phyloP scores from a whole-genome alignment of 2,329 filamentous ascomycete genomes.

The Tolypocladium tropicale region DNA sequence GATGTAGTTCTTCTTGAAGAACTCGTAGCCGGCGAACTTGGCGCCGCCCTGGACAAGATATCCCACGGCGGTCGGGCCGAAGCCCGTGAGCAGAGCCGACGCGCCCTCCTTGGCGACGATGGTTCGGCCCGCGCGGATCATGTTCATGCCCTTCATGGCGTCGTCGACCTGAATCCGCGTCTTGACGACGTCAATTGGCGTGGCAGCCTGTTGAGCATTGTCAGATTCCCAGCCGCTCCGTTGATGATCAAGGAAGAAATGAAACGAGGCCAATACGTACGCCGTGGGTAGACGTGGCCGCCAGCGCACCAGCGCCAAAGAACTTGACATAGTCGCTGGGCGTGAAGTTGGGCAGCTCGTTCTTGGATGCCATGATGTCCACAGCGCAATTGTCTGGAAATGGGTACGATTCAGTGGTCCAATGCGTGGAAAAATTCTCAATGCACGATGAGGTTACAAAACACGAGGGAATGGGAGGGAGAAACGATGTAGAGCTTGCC shows the following conservation, averaged over 20 bases:
- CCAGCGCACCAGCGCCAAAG: slow-evolving; percentile 41
- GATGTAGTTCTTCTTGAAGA: slow-evolving; percentile 87
- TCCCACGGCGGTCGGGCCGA: slow-evolving; percentile 75
- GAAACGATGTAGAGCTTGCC: background rate
- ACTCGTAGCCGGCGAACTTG: slow-evolving; percentile 89
- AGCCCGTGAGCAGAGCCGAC: slow-evolving; percentile 69
- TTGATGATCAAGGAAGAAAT: too few relatives aligned
- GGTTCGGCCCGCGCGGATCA: slow-evolving; percentile 68
- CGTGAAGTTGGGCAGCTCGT: slow-evolving; percentile 29
- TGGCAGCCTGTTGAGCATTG: slow-evolving; percentile 31
- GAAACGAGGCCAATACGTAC: slow-evolving; percentile 19
- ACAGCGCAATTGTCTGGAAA: background rate
- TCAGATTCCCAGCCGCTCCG: background rate
- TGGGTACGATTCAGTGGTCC: background rate
- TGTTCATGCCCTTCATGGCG: slow-evolving; percentile 71
- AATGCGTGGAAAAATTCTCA: background rate
- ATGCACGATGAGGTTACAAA: background rate
- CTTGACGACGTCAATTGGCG: slow-evolving; percentile 64
- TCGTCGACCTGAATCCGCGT: slow-evolving; percentile 87
- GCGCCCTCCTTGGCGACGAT: slow-evolving; percentile 73
- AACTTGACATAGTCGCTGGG: slow-evolving; percentile 39
- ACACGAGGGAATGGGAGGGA: background rate
- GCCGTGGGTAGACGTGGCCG: slow-evolving; percentile 40
- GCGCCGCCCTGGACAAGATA: slow-evolving; percentile 85
- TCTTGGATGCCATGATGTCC: slow-evolving; percentile 14